Evolutionary conservation across 2,329 filamentous ascomycete genomes (phyloP).

Genomic region (Metarhizium brunneum): DNA sequence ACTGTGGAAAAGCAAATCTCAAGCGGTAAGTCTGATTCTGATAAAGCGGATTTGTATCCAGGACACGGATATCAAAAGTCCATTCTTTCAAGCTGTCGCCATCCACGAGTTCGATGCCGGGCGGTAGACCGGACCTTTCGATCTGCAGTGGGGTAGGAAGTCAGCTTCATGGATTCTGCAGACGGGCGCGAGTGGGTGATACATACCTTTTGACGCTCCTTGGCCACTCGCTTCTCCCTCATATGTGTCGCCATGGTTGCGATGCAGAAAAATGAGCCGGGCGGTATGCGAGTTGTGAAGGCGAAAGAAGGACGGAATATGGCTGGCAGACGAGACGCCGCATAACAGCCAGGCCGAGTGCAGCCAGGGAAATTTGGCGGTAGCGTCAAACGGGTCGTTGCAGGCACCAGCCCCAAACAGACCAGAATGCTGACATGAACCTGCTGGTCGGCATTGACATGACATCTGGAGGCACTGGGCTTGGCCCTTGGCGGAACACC

Average conservation of each 20-base stretch:
- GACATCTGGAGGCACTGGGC: too few species aligned
- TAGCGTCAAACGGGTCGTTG: too few species aligned
- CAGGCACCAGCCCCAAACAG: too few species aligned
- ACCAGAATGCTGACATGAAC: too few species aligned
- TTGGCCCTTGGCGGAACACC: too few species aligned
- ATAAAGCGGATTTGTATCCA: constrained; percentile 88
- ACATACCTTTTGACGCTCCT: constrained; percentile 20
- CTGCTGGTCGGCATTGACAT: too few species aligned
- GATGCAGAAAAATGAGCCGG: background rate
- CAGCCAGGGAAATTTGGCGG: too few species aligned
- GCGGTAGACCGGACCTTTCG: constrained; percentile 44
- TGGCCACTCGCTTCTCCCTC: constrained; percentile 18
- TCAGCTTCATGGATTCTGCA: background rate
- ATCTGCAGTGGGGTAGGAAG: constrained; percentile 32
- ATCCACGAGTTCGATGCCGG: constrained; percentile 72
- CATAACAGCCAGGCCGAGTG: too few species aligned
- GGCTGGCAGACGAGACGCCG: too few species aligned
- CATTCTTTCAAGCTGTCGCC: constrained; percentile 68
- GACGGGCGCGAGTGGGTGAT: background rate
- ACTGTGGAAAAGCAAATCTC: constrained; percentile 74
- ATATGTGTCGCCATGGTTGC: constrained; percentile 16
- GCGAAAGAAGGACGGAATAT: background rate
- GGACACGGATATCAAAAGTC: constrained; percentile 83
- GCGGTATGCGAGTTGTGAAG: background rate
- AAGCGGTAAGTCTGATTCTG: constrained; percentile 69